phyloP scores from a whole-genome alignment of 176 grass and related monocot species.

The bread wheat (Triticum aestivum) region IWGSC_CS_RefSeq_v2.1 NC_057813.1:572583601-572584100 shows the following conservation, averaged over 20 bases:
- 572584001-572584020: slow-evolving; percentile 27
- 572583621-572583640: slow-evolving; percentile 78
- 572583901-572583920: slow-evolving; percentile 2
- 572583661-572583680: slow-evolving; percentile 72
- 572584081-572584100: not conserved
- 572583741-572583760: slow-evolving; percentile 13
- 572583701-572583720: slow-evolving; percentile 64
- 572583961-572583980: not conserved
- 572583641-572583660: slow-evolving; percentile 98
- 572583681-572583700: slow-evolving; percentile 88
- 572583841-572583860: not conserved
- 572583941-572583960: not conserved
- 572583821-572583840: slow-evolving; percentile 19
- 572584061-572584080: not conserved
- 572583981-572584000: not conserved
- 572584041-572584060: slow-evolving; percentile 13
- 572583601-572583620: slow-evolving; percentile 70
- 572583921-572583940: not conserved
- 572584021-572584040: slow-evolving; percentile 3
- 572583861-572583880: slow-evolving; percentile 1
- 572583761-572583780: slow-evolving; percentile 29
- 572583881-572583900: not conserved
- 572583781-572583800: slow-evolving; percentile 18
- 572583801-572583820: slow-evolving; percentile 8
- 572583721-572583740: slow-evolving; percentile 48